These are phyloP conservation scores for Myrmaecium sp. DNA, from an alignment of 2,329 filamentous ascomycete genomes.

Conservation along the genomic window DNA sequence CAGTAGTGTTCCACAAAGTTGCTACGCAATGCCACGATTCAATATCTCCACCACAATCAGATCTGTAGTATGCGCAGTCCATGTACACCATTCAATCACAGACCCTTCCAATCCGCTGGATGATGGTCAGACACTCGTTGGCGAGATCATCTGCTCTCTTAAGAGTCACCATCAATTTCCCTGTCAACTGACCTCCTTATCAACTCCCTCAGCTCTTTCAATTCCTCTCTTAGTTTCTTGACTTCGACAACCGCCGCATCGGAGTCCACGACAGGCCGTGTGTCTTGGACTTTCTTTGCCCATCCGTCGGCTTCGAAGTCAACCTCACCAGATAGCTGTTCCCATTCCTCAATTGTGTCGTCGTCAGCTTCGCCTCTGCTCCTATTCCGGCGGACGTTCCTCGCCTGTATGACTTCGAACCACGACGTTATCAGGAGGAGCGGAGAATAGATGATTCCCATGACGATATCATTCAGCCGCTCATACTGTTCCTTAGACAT, in stretches of 20 bases:
- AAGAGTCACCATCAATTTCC: not conserved
- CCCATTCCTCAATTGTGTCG: slow-evolving; percentile 82
- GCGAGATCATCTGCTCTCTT: too few species aligned
- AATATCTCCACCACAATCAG: too few species aligned
- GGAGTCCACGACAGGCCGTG: slow-evolving; percentile 64
- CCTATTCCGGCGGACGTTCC: slow-evolving; percentile 54
- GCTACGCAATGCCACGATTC: too few species aligned
- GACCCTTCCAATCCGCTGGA: too few species aligned
- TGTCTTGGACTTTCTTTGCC: slow-evolving; percentile 60
- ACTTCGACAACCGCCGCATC: slow-evolving; percentile 58
- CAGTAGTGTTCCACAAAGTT: too few species aligned
- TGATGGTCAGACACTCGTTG: too few species aligned
- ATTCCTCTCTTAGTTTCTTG: slow-evolving; percentile 25
- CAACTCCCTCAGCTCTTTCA: slow-evolving; percentile 34
- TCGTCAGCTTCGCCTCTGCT: slow-evolving; percentile 75
- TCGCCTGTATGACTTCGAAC: slow-evolving; percentile 28
- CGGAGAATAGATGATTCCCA: slow-evolving; percentile 73
- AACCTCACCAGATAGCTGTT: slow-evolving; percentile 54
- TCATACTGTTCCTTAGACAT: slow-evolving; percentile 58
- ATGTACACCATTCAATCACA: too few species aligned
- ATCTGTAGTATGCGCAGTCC: too few species aligned
- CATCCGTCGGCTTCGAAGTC: slow-evolving; percentile 77
- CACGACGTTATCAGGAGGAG: slow-evolving; percentile 63
- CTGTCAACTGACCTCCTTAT: slow-evolving; percentile 39
- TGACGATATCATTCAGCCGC: slow-evolving; percentile 71